Percentiles rank a stretch among this genome's conserved stretches.
Evolutionary conservation across 371 early-diverging fungal species (phyloP).

Genomic region (Enteropsectra breve): DNA sequence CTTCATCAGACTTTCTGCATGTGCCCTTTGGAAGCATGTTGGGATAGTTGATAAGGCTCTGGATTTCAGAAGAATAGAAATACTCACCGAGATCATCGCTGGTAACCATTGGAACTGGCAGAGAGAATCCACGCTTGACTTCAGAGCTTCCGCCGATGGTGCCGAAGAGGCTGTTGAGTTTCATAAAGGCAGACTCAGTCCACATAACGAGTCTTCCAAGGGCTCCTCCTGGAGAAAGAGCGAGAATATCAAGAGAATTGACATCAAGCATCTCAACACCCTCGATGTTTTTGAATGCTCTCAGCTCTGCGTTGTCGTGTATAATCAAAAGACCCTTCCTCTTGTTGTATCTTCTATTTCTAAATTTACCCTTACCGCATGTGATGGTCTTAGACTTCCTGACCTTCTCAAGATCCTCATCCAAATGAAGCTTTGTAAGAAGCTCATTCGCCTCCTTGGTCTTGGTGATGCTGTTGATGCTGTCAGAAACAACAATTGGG

Average conservation of each 20-base stretch:
- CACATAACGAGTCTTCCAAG: constrained; percentile 98
- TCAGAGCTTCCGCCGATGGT: constrained; percentile 68
- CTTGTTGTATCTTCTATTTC: constrained; percentile 93
- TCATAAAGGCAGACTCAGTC: constrained; percentile 87
- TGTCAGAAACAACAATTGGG: constrained; percentile 81
- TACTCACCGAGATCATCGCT: constrained; percentile 85
- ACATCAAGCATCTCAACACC: constrained; percentile 87
- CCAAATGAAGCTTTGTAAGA: constrained; percentile 80
- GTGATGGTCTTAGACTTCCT: constrained; percentile 86
- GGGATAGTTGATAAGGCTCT: constrained; percentile 77
- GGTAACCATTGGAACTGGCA: constrained; percentile 75
- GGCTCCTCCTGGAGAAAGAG: constrained; percentile 97
- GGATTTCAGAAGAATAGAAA: constrained; percentile 91
- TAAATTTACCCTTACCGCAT: constrained; percentile 93
- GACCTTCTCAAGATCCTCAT: constrained; percentile 87
- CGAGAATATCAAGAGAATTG: constrained; percentile 81
- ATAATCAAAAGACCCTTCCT: constrained; percentile 93
- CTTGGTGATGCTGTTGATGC: constrained; percentile 73
- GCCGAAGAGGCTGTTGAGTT: constrained; percentile 84
- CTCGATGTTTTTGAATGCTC: constrained; percentile 96
- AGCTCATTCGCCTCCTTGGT: constrained; percentile 87
- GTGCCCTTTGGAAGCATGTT: constrained; percentile 60
- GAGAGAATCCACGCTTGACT: constrained; percentile 79
- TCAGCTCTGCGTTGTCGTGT: constrained; percentile 73
- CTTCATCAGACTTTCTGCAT: constrained; percentile 31